Evolutionary conservation across 257 asterid species (phyloP).

Genomic region (Gentiana macrophylla): DNA sequence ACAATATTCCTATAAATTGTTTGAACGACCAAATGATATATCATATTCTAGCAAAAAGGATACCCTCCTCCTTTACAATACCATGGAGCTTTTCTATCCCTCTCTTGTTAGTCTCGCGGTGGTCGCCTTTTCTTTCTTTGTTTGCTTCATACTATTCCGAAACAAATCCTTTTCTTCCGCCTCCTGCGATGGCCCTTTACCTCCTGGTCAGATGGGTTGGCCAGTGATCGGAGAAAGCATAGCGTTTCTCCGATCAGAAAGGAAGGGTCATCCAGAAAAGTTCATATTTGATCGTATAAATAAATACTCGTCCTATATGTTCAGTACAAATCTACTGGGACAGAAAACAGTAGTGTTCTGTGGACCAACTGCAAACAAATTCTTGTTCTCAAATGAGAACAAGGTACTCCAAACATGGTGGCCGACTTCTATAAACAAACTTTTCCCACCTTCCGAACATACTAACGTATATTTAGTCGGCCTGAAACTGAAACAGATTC

Average conservation of each 20-base stretch:
- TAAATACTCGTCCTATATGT: constrained; percentile 12
- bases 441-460: constrained; percentile 25
- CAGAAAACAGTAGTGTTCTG: constrained; percentile 15
- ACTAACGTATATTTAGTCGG: constrained; percentile 30
- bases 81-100: no score
- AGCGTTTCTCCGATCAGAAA: constrained; percentile 28
- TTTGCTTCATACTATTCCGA: no score
- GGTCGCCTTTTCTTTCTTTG: no score
- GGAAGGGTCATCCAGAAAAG: constrained; percentile 33
- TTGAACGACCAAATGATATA: no score
- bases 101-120: no score
- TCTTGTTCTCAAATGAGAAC: constrained; percentile 38
- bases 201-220: constrained; percentile 18
- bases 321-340: constrained; percentile 24
- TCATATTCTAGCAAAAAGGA: no score
- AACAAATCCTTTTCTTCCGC: no score
- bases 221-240: constrained; percentile 21
- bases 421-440: constrained; percentile 27
- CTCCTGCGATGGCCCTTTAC: constrained; percentile 4
- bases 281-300: constrained; percentile 19
- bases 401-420: constrained; percentile 38
- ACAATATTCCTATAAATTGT: no score
- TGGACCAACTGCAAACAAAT: constrained; percentile 14
- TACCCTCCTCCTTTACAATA: no score
- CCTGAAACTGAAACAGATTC: constrained; percentile 35